Evolutionary conservation across 1,284 basidiomycete genomes (phyloP), one percentile per base, ranked within the genome.

Genomic region (Ganoderma lingzhi): DNA sequence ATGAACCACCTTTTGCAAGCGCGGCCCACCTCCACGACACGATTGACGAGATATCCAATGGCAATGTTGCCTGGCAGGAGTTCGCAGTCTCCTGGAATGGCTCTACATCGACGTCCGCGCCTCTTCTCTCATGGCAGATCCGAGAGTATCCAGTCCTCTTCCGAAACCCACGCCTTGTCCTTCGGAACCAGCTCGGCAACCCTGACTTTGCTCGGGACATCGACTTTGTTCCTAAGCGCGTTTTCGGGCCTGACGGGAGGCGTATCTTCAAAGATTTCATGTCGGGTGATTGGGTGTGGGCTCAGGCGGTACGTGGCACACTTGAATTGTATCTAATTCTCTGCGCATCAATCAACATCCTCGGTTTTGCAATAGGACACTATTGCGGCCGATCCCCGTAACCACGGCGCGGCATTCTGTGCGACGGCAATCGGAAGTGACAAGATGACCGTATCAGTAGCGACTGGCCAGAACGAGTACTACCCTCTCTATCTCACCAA

Each of bases 361-460:
- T 23, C 23, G 23, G 23, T 23, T 23, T 23, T 23, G 23, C 23
- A 23, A 23, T 23, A 23, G 23, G 9, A 51, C n/a, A 9, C 5
- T 35, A 51, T 75, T 19, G 63, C 71, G 0, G 4, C 56, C 0
- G 67, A 74, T 58, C 60, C 70, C 0, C 14, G 48, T 0, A 69
- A 60, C 0, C 69, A 74, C 42, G 71, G 75, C 1, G 1, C 71
- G 0, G 72, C 73, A 66, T 65, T 77, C 8, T 39, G 56, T 2
- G 70, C 75, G 1, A 48, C 75, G 12, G 61, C 75, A 32, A 55
- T 69, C 0, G 75, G 76, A 1, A 65, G 64, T 9, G 75, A 76
- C 69, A 76, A 76, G 70, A 77, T 75, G 0, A 76, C 72, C 0
- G 72, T 76, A 0, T 75, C 76, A 0, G 69, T 76, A 10, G 72